Evolutionary conservation across 305 asterid genomes (phyloP).

Genomic region (Rubia balearica): DNA sequence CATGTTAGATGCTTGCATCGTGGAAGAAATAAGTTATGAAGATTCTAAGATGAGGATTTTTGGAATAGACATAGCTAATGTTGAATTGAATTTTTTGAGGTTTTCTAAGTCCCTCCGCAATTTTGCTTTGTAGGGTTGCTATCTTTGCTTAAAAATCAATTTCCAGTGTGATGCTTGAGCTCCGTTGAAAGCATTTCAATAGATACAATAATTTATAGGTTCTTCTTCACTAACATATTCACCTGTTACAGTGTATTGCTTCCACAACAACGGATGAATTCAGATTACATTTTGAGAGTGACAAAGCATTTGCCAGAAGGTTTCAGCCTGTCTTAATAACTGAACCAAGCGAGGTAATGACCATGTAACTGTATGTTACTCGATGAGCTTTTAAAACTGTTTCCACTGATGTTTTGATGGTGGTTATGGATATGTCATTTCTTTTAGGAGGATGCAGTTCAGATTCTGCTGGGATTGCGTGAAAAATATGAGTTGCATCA

Average conservation of each 20-base stretch:
- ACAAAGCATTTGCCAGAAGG: slow-evolving; percentile 89
- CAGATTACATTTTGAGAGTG: slow-evolving; percentile 80
- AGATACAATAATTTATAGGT: slow-evolving; percentile 15
- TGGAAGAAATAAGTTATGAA: neutral
- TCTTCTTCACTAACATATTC: slow-evolving; percentile 18
- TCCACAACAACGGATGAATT: slow-evolving; percentile 93
- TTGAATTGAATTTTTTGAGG: neutral
- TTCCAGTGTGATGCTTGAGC: neutral
- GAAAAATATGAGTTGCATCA: slow-evolving; percentile 84
- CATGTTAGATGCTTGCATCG: neutral
- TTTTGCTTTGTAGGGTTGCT: neutral
- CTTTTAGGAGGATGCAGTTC: slow-evolving; percentile 72
- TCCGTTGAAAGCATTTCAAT: slow-evolving; percentile 8
- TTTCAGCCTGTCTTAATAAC: slow-evolving; percentile 80
- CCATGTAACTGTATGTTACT: slow-evolving; percentile 8
- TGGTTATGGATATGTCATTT: slow-evolving; percentile 4
- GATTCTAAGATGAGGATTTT: neutral
- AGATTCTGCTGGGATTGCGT: slow-evolving; percentile 76
- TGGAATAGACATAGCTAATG: neutral
- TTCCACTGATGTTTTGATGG: neutral
- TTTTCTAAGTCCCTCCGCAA: neutral
- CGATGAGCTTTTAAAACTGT: neutral
- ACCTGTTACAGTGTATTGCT: slow-evolving; percentile 77
- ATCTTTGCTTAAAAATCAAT: neutral
- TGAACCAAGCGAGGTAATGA: slow-evolving; percentile 81